Percentiles rank a stretch among this genome's conserved stretches.
Conservation (phyloP, 306 rosid genomes). For the Pueraria montana region DNA sequence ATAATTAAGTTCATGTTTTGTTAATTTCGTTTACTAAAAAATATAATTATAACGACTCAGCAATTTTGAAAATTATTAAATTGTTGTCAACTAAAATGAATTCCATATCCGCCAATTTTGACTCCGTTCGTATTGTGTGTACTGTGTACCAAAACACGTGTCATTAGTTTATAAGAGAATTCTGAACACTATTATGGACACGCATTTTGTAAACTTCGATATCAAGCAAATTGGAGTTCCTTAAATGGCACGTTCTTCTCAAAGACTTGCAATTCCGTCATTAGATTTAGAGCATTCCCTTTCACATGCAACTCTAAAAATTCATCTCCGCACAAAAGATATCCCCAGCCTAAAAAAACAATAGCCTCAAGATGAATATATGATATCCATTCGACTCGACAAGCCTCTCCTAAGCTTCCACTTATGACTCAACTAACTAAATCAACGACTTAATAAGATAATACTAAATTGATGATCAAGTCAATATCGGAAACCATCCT, state of each 20-base stretch:
- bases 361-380: slow-evolving; percentile 19
- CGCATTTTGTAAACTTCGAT: not conserved
- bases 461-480: not conserved
- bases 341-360: not conserved
- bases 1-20: too few species aligned
- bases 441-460: not conserved
- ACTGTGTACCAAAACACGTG: not conserved
- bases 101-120: not conserved
- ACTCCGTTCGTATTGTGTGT: not conserved
- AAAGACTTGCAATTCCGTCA: not conserved
- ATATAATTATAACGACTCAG: not conserved
- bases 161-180: not conserved
- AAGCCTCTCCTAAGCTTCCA: not conserved
- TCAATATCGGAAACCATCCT: not conserved
- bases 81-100: not conserved
- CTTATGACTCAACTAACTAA: not conserved
- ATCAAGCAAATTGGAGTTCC: slow-evolving; percentile 12
- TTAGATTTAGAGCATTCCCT: not conserved
- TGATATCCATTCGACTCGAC: not conserved
- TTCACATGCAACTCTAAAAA: slow-evolving; percentile 25
- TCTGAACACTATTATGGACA: not conserved
- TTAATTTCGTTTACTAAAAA: too few species aligned
- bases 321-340: slow-evolving; percentile 10
- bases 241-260: not conserved
- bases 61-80: not conserved